phyloP scores from a whole-genome alignment of 768 basidiomycete genomes.

The Mycena galopus region DNA sequence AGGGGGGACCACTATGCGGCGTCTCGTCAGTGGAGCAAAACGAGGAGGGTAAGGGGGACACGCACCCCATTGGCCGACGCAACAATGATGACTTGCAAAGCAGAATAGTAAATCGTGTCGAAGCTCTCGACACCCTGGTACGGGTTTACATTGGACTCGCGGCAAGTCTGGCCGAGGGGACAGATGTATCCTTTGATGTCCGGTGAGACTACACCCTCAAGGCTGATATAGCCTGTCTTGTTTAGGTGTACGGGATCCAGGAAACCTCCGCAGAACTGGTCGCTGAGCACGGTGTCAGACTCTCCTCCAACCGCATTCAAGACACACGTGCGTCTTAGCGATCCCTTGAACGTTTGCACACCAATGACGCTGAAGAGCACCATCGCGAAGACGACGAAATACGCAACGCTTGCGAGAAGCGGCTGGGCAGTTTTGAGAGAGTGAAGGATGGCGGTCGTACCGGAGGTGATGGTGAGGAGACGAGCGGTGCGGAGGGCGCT shows the following conservation, averaged over 20 bases:
- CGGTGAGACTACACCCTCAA: conserved; percentile 42
- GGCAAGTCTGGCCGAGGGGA: conserved; percentile 87
- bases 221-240: conserved; percentile 52
- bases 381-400: conserved; percentile 93
- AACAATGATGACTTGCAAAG: conserved; percentile 87
- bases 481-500: conserved; percentile 88
- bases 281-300: conserved; percentile 55
- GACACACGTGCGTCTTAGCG: conserved; percentile 75
- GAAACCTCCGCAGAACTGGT: conserved; percentile 85
- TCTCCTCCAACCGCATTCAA: conserved; percentile 70
- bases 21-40: conserved; percentile 10
- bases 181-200: conserved; percentile 89
- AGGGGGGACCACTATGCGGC: conserved; percentile 73
- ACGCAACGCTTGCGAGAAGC: conserved; percentile 89
- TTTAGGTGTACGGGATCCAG: conserved; percentile 71
- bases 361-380: conserved; percentile 92
- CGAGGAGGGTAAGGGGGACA: conserved; percentile 22
- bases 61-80: conserved; percentile 84
- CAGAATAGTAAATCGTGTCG: conserved; percentile 87
- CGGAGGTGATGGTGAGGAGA: conserved; percentile 87
- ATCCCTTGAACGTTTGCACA: conserved; percentile 94
- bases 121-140: conserved; percentile 78
- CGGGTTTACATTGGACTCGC: conserved; percentile 83
- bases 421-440: conserved; percentile 93
- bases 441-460: conserved; percentile 95